A percentile compares a stretch with the other conserved stretches of the same genome.
Conservation (phyloP, 2,329 filamentous ascomycete species). For the Xylogone sp. region DNA sequence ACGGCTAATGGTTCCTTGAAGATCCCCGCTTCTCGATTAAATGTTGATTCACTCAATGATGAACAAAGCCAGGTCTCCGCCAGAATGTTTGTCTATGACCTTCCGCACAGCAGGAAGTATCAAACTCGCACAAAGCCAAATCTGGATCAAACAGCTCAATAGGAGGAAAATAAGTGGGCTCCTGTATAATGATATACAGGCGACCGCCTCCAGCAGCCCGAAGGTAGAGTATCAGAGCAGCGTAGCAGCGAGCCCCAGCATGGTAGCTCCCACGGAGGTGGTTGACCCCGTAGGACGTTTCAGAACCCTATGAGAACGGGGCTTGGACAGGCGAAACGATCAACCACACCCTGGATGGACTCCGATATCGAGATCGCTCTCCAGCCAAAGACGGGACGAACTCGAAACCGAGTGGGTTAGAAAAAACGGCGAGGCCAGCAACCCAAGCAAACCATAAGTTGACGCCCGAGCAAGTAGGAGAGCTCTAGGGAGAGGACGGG, state of each 20-base stretch:
- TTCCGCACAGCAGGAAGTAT: background rate
- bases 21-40: background rate
- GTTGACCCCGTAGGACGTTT: background rate
- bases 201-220: background rate
- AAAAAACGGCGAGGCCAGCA: background rate
- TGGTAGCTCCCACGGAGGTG: background rate
- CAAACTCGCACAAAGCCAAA: background rate
- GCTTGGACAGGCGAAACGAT: background rate
- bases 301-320: background rate
- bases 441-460: background rate
- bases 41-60: background rate
- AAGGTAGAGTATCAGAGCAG: background rate
- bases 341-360: background rate
- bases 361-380: too few relatives aligned
- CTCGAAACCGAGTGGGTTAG: background rate
- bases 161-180: background rate
- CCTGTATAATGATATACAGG: background rate
- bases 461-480: background rate
- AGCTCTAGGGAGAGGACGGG: background rate
- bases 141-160: background rate
- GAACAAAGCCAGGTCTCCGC: background rate
- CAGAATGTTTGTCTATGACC: background rate
- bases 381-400: background rate
- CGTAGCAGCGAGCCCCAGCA: background rate
- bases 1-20: background rate